Percentiles rank a stretch among this genome's conserved stretches.
These are phyloP conservation scores for Jatropha curcas DNA, from an alignment of 345 rosid species.

Conservation along the genomic window DNA sequence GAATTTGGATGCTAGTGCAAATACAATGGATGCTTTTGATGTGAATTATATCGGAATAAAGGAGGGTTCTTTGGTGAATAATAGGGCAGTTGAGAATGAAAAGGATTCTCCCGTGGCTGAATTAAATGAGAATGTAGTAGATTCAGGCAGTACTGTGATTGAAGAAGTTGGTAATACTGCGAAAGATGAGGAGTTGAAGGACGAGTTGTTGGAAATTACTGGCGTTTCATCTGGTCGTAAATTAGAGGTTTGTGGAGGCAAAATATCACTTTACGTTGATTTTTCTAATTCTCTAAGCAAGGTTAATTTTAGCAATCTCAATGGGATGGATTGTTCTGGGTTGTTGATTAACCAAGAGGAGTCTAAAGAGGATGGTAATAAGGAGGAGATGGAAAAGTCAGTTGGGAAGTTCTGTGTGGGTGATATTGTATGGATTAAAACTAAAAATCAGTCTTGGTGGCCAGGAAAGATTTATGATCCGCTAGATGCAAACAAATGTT, in stretches of 20 bases:
- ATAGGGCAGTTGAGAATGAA: conserved; percentile 7
- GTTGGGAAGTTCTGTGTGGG: conserved; percentile 45
- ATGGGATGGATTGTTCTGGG: conserved; percentile 23
- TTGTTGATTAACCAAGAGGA: conserved; percentile 15
- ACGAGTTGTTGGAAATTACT: conserved; percentile 18
- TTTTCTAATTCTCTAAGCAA: conserved; percentile 42
- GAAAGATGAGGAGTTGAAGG: conserved; percentile 28
- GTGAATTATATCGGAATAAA: conserved; percentile 23
- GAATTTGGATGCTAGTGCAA: conserved; percentile 3
- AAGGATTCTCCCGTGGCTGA: background rate
- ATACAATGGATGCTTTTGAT: conserved; percentile 15
- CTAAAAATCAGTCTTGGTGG: conserved; percentile 75
- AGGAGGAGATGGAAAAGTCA: conserved; percentile 21
- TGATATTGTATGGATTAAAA: conserved; percentile 78
- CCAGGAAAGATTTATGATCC: conserved; percentile 72
- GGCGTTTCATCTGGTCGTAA: conserved; percentile 38
- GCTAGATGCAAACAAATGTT: conserved; percentile 29
- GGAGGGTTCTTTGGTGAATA: conserved; percentile 18
- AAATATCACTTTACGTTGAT: conserved; percentile 71
- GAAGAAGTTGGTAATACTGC: conserved; percentile 22
- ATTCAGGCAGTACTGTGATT: conserved; percentile 2
- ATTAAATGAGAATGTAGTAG: conserved; percentile 4
- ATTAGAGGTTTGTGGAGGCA: conserved; percentile 52
- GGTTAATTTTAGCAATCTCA: conserved; percentile 17
- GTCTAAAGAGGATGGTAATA: conserved; percentile 26